Conservation (phyloP, 306 rosid species). For the Vigna reflexopilosa region DNA sequence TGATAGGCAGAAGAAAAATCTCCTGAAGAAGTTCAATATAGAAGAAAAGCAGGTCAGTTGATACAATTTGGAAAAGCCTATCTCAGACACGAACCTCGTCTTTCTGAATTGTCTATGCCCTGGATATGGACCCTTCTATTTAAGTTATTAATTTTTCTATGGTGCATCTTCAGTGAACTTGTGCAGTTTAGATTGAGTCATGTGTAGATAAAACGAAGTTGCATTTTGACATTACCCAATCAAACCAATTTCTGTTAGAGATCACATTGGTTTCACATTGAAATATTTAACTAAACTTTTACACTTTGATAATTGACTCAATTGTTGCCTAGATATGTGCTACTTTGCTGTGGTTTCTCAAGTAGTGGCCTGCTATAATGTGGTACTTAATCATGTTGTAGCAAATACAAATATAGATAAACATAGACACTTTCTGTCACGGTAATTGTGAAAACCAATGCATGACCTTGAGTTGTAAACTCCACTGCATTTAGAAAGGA, state of each 20-base stretch:
- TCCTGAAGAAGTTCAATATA: constrained; percentile 72
- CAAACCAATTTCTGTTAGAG: background rate
- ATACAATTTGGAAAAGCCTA: constrained; percentile 15
- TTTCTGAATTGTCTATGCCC: constrained; percentile 14
- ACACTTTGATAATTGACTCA: background rate
- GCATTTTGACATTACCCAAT: constrained; percentile 1
- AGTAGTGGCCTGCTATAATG: background rate
- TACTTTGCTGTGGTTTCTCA: background rate
- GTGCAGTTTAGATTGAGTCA: background rate
- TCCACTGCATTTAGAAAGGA: too few relatives aligned
- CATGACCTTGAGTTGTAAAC: too few relatives aligned
- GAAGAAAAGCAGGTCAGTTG: constrained; percentile 90
- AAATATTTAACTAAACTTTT: constrained; percentile 7
- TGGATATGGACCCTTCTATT: background rate
- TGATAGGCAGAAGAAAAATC: constrained; percentile 65
- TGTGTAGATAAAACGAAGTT: background rate
- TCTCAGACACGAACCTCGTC: constrained; percentile 11
- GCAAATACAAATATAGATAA: too few relatives aligned
- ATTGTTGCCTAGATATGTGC: background rate
- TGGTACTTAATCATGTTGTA: background rate
- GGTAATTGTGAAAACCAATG: too few relatives aligned
- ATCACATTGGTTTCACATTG: constrained; percentile 20
- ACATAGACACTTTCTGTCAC: too few relatives aligned
- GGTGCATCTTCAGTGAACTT: constrained; percentile 23
- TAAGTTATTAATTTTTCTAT: constrained; percentile 17